phyloP scores from a whole-genome alignment of 352 stramenopile species.

The Globisporangium polare region DNA sequence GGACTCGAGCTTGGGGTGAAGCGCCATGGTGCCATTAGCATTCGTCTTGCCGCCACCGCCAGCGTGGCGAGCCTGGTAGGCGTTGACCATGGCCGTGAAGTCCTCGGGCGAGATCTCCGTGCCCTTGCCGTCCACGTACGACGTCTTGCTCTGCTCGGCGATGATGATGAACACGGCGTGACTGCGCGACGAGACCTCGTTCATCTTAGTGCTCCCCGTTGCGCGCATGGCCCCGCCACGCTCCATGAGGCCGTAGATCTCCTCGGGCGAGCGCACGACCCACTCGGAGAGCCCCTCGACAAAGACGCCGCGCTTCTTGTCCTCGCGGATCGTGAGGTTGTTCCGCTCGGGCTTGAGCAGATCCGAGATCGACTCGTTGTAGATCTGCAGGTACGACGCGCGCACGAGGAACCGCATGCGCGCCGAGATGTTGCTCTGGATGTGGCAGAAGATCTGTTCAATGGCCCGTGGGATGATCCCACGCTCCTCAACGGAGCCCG shows the following conservation, averaged over 20 bases:
- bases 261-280: slow-evolving; percentile 89
- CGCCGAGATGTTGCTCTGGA: slow-evolving; percentile 82
- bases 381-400: slow-evolving; percentile 93
- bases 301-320: slow-evolving; percentile 91
- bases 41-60: slow-evolving; percentile 8
- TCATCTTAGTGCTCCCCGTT: slow-evolving; percentile 87
- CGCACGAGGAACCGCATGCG: slow-evolving; percentile 90
- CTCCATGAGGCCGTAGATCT: slow-evolving; percentile 95
- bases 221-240: slow-evolving; percentile 79
- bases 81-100: slow-evolving; percentile 81
- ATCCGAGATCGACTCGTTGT: slow-evolving; percentile 94
- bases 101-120: slow-evolving; percentile 81
- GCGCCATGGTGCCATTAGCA: slow-evolving; percentile 25
- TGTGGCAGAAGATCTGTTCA: slow-evolving; percentile 94
- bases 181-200: slow-evolving; percentile 80
- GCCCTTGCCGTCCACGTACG: slow-evolving; percentile 82
- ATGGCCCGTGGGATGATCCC: slow-evolving; percentile 98
- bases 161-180: slow-evolving; percentile 96
- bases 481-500: slow-evolving; percentile 85
- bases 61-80: slow-evolving; percentile 56
- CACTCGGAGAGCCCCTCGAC: slow-evolving; percentile 94
- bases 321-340: slow-evolving; percentile 92
- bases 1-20: slow-evolving; percentile 81
- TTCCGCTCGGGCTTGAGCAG: slow-evolving; percentile 91
- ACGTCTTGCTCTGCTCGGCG: slow-evolving; percentile 90